Evolutionary conservation across 1,284 basidiomycete species (phyloP), one percentile per base, ranked within the genome.

Genomic region (Pascua sp.): DNA sequence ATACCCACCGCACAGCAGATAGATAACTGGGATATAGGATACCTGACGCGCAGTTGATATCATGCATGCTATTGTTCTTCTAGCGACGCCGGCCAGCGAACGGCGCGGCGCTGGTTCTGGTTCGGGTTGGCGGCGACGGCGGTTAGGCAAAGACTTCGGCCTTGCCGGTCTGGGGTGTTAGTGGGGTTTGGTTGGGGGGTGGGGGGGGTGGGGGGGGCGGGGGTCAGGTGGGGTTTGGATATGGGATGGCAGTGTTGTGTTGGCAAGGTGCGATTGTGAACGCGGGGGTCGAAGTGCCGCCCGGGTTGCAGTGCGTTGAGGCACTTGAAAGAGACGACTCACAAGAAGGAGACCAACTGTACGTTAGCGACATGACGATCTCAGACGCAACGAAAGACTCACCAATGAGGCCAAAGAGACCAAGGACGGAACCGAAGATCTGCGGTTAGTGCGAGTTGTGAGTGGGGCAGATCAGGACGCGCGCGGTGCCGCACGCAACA

Each of bases 361-460:
- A 57, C 13, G 24, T 32, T 32, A 32, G 39, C 24, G 24, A 32
- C 32, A 40, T 17, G 52, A 66, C 51, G 64, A 11, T 36, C 4
- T 9, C 15, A 16, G 17, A 11, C 9, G 18, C 42, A 50, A 45
- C 5, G 1, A 18, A 40, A 42, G n/a, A 82, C 88, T 62, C 64
- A 91, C 89, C 89, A 68, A 94, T 95, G 62, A 95, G 80, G 18
- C 92, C 92, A 70, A 95, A 95, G 48, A 95, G 80, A 36, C 91
- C 92, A 72, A 95, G 79, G 62, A 94, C 90, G 67, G 90, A 92
- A 58, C 91, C 91, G 72, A 96, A 96, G 55, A 96, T 92, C 75
- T 95, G 40, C 4, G 15, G 37, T 36, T 8, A 40, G 43, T 32
- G 10, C n/a, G 53, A 18, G 32, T 15, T 10, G 24, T 16, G 8